Evolutionary conservation across 139 green algal genomes (phyloP).

Genomic region (Yamagishiella unicocca): DNA sequence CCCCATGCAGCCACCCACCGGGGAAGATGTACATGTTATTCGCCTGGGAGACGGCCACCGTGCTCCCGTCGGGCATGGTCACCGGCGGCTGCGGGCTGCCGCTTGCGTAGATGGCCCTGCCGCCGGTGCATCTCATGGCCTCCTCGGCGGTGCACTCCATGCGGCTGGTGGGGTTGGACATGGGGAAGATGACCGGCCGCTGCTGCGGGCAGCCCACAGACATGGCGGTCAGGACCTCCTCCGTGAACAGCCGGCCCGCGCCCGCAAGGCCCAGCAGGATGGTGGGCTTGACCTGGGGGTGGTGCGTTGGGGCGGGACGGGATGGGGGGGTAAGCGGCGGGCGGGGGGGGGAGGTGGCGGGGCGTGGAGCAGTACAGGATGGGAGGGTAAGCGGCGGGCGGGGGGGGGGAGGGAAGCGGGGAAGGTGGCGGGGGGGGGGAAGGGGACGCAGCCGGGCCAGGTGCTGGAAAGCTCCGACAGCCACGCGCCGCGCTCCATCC

Average conservation of each 20-base stretch:
- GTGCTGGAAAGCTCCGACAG: no score
- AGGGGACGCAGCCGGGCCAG: no score
- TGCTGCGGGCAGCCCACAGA: conserved; percentile 60
- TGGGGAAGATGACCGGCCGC: conserved; percentile 75
- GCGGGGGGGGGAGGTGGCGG: background rate
- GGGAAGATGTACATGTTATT: conserved; percentile 93
- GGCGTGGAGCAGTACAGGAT: no score
- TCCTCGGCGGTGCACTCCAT: conserved; percentile 73
- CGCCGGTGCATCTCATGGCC: conserved; percentile 63
- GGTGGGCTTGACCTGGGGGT: conserved; percentile 75
- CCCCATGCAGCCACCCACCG: no score
- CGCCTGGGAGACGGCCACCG: conserved; percentile 59
- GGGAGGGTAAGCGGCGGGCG: no score
- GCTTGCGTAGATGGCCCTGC: conserved; percentile 84
- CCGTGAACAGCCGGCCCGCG: conserved; percentile 74
- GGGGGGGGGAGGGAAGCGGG: no score
- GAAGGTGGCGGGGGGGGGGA: no score
- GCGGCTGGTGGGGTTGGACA: conserved; percentile 92
- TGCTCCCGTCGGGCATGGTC: conserved; percentile 35
- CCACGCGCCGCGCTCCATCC: no score
- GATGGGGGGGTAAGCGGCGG: background rate
- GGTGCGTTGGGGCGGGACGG: background rate
- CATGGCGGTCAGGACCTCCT: conserved; percentile 78
- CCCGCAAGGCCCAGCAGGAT: conserved; percentile 87
- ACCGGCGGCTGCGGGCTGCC: conserved; percentile 82